Evolutionary conservation across 2,329 filamentous ascomycete species (phyloP).

Genomic region (Falciphora oryzae): DNA sequence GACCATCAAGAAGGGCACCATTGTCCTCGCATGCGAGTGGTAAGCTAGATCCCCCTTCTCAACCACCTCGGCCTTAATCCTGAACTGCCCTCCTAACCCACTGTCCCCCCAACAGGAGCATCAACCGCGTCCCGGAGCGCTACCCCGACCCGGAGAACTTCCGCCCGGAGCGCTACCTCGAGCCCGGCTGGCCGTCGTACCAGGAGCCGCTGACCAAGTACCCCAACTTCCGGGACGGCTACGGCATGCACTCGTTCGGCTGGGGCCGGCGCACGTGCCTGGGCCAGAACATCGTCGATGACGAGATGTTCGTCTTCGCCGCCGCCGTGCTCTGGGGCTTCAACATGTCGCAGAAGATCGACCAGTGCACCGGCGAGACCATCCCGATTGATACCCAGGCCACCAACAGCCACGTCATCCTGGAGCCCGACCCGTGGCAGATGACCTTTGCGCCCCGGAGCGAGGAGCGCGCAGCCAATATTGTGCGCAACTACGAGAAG

Average conservation of each 20-base stretch:
- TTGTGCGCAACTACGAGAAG: slow-evolving; percentile 32
- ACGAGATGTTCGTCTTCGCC: slow-evolving; percentile 48
- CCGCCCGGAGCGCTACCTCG: slow-evolving; percentile 57
- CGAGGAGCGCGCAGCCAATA: slow-evolving; percentile 28
- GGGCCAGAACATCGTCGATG: slow-evolving; percentile 56
- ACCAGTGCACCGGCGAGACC: slow-evolving; percentile 34
- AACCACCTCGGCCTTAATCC: background rate
- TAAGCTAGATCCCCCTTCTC: slow-evolving; percentile 20
- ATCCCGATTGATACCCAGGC: slow-evolving; percentile 43
- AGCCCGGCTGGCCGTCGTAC: slow-evolving; percentile 57
- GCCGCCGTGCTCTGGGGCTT: slow-evolving; percentile 46
- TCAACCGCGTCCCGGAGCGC: slow-evolving; percentile 50
- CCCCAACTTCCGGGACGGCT: slow-evolving; percentile 54
- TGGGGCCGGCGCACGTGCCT: slow-evolving; percentile 59
- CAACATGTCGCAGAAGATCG: slow-evolving; percentile 33
- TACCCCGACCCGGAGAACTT: slow-evolving; percentile 61
- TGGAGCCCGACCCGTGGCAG: slow-evolving; percentile 42
- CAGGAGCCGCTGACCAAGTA: slow-evolving; percentile 58
- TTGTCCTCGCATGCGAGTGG: slow-evolving; percentile 46
- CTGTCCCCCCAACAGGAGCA: slow-evolving; percentile 32
- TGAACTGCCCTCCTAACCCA: background rate
- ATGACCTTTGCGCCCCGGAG: slow-evolving; percentile 38
- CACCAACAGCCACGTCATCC: slow-evolving; percentile 46
- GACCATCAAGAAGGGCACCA: slow-evolving; percentile 40
- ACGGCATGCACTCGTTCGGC: slow-evolving; percentile 58